These are phyloP conservation scores for Marvania coccoides DNA, from an alignment of 139 green algal species.

Conservation along the genomic window DNA sequence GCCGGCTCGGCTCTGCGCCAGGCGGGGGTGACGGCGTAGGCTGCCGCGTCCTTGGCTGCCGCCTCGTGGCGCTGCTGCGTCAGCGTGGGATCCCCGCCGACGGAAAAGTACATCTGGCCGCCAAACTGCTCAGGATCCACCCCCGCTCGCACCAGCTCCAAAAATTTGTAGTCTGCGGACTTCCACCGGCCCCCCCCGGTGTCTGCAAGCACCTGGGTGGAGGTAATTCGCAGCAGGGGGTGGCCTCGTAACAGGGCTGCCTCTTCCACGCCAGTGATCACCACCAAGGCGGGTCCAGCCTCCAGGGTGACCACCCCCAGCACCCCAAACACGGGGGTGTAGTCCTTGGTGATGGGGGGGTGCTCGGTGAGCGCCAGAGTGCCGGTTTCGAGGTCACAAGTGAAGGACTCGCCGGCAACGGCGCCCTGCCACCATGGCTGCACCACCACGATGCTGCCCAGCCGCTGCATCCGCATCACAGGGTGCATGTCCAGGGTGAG, in stretches of 20 bases:
- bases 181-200: neutral
- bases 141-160: slow-evolving; percentile 40
- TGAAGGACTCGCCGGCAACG: slow-evolving; percentile 20
- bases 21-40: neutral
- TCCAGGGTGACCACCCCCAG: slow-evolving; percentile 38
- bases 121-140: slow-evolving; percentile 50
- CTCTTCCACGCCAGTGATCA: slow-evolving; percentile 48
- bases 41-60: neutral
- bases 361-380: slow-evolving; percentile 25
- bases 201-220: slow-evolving; percentile 38
- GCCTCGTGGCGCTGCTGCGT: slow-evolving; percentile 50
- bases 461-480: slow-evolving; percentile 21
- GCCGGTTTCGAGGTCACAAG: slow-evolving; percentile 32
- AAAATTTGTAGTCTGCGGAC: slow-evolving; percentile 16
- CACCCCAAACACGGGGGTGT: slow-evolving; percentile 27
- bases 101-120: slow-evolving; percentile 65
- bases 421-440: slow-evolving; percentile 23
- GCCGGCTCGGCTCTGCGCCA: slow-evolving; percentile 37
- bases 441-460: slow-evolving; percentile 32
- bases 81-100: slow-evolving; percentile 64
- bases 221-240: slow-evolving; percentile 43
- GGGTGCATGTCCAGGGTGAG: slow-evolving; percentile 20
- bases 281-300: slow-evolving; percentile 31
- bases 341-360: slow-evolving; percentile 12
- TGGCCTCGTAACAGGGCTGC: slow-evolving; percentile 39